Conservation (phyloP, 2,329 filamentous ascomycete species). For the Cladosporium sp. region DNA sequence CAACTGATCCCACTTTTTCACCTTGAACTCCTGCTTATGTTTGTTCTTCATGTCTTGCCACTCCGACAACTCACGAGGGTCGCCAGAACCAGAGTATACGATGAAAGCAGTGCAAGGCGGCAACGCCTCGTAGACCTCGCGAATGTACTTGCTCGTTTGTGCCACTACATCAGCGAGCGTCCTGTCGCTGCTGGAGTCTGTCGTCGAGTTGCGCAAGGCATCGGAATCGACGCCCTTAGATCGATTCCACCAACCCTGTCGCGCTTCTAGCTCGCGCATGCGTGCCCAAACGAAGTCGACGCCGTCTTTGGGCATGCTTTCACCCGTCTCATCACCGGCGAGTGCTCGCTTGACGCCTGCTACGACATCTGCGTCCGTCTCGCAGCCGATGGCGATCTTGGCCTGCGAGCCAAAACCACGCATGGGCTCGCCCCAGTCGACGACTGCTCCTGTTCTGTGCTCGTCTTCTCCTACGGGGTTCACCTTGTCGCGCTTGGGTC, state of each 20-base stretch:
- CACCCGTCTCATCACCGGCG: conserved; percentile 42
- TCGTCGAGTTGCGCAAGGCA: conserved; percentile 28
- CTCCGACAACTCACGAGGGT: conserved; percentile 54
- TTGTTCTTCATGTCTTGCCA: conserved; percentile 54
- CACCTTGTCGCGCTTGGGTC: conserved; percentile 41
- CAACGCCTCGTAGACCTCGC: conserved; percentile 51
- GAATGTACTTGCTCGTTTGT: conserved; percentile 49
- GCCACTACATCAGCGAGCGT: conserved; percentile 45
- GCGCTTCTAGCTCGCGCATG: conserved; percentile 57
- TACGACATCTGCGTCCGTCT: conserved; percentile 55
- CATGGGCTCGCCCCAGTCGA: conserved; percentile 85
- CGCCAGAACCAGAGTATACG: conserved; percentile 61
- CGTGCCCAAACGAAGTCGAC: conserved; percentile 62
- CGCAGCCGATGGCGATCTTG: conserved; percentile 53
- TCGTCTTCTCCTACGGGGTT: conserved; percentile 37
- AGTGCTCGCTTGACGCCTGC: conserved; percentile 51
- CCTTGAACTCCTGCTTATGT: conserved; percentile 54
- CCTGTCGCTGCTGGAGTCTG: conserved; percentile 11
- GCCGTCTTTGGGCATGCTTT: conserved; percentile 42
- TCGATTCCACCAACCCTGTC: conserved; percentile 57
- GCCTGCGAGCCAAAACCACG: conserved; percentile 57
- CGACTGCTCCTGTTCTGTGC: conserved; percentile 63
- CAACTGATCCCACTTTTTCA: conserved; percentile 60
- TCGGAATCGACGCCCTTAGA: conserved; percentile 40
- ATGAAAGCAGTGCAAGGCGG: conserved; percentile 58